These are phyloP conservation scores for Leptosphaerulina australis DNA, from an alignment of 2,329 filamentous ascomycete species.

Conservation along the genomic window DNA sequence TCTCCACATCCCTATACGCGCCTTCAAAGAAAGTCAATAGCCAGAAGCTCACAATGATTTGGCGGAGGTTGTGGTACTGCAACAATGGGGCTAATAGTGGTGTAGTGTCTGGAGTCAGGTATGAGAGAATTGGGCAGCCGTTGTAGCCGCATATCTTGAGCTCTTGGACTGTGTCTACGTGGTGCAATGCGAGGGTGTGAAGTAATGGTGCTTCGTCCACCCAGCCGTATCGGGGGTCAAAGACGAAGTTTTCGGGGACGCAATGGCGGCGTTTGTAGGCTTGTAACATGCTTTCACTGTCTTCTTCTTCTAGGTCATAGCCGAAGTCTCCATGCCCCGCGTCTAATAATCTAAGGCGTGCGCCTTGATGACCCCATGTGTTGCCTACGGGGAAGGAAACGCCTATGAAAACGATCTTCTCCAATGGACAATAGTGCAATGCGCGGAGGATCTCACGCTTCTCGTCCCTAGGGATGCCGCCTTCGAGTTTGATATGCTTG, in stretches of 20 bases:
- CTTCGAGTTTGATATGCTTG: slow-evolving; percentile 55
- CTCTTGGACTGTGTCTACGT: slow-evolving; percentile 50
- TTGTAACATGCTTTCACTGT: slow-evolving; percentile 33
- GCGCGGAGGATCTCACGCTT: slow-evolving; percentile 54
- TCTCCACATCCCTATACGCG: slow-evolving; percentile 48
- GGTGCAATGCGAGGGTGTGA: slow-evolving; percentile 50
- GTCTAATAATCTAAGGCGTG: slow-evolving; percentile 40
- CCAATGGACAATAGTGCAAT: slow-evolving; percentile 49
- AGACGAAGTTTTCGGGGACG: slow-evolving; percentile 33
- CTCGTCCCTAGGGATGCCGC: slow-evolving; percentile 55
- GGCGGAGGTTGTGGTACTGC: slow-evolving; percentile 51
- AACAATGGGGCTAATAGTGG: slow-evolving; percentile 50
- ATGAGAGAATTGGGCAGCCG: slow-evolving; percentile 51
- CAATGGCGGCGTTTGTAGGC: slow-evolving; percentile 31
- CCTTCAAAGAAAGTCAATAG: slow-evolving; percentile 51
- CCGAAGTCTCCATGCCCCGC: slow-evolving; percentile 28
- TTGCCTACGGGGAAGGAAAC: slow-evolving; percentile 53
- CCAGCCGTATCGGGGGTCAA: slow-evolving; percentile 52
- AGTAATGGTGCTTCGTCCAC: slow-evolving; percentile 46
- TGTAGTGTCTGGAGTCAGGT: slow-evolving; percentile 46
- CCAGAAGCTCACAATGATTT: slow-evolving; percentile 52
- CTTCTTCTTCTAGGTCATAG: slow-evolving; percentile 40
- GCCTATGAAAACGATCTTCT: slow-evolving; percentile 56
- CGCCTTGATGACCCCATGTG: slow-evolving; percentile 51
- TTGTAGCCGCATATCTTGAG: slow-evolving; percentile 58